phyloP scores from a whole-genome alignment of 768 basidiomycete species.

The Epithele typhae region DNA sequence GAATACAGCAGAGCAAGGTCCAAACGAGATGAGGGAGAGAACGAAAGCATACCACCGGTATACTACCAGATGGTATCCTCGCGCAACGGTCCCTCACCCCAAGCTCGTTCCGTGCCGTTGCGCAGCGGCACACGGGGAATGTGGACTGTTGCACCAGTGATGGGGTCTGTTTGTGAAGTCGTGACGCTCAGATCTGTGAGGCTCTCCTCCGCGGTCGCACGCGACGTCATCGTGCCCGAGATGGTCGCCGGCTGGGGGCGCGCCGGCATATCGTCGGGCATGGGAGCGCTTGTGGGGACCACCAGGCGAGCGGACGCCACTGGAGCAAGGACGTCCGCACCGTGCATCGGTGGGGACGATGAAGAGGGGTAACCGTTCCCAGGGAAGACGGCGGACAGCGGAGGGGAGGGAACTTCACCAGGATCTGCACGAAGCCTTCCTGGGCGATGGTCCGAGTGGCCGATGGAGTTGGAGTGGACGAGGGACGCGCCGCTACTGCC shows the following conservation, averaged over 20 bases:
- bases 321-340: neutral
- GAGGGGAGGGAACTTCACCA: constrained; percentile 23
- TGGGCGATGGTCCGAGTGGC: constrained; percentile 43
- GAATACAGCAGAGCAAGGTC: neutral
- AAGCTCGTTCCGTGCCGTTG: constrained; percentile 9
- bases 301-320: constrained; percentile 1
- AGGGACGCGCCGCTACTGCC: constrained; percentile 30
- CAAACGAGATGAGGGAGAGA: neutral
- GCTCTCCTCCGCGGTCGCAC: constrained; percentile 19
- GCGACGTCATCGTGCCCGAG: constrained; percentile 22
- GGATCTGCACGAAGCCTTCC: constrained; percentile 11
- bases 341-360: neutral
- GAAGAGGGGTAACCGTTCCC: constrained; percentile 7
- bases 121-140: constrained; percentile 24
- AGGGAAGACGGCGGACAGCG: constrained; percentile 26
- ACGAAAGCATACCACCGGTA: neutral
- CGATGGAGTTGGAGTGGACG: constrained; percentile 48
- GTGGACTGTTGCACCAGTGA: constrained; percentile 28
- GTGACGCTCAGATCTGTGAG: constrained; percentile 27
- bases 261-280: constrained; percentile 1
- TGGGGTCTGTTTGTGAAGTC: constrained; percentile 29
- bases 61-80: constrained; percentile 18
- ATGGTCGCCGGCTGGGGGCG: constrained; percentile 2
- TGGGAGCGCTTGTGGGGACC: too few species aligned
- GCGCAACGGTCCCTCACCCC: constrained; percentile 10